A percentile compares a stretch with the other conserved stretches of the same genome.
Evolutionary conservation across 1,284 basidiomycete species (phyloP).

Genomic region (Exobasidium cylindrosporum): DNA sequence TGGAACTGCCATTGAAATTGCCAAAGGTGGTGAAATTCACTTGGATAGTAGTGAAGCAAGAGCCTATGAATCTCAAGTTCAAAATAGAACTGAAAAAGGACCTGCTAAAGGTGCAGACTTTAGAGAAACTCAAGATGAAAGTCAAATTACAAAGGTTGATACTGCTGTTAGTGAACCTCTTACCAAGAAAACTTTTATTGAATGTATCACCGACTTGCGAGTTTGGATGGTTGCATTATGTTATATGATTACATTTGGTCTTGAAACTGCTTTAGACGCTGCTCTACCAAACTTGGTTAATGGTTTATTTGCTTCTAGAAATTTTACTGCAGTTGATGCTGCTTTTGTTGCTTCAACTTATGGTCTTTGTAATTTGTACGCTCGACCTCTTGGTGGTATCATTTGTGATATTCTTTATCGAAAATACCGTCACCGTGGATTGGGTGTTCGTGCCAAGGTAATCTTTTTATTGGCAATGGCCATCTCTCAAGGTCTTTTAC

Average conservation of each 20-base stretch:
- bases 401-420: constrained; percentile 62
- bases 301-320: constrained; percentile 30
- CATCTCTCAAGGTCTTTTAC: constrained; percentile 60
- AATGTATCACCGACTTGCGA: constrained; percentile 59
- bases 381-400: constrained; percentile 63
- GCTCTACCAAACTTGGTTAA: constrained; percentile 62
- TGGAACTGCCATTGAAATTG: constrained; percentile 55
- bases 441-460: constrained; percentile 63
- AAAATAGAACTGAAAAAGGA: constrained; percentile 33
- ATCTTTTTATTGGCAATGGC: constrained; percentile 60
- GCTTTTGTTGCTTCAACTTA: constrained; percentile 57
- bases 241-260: constrained; percentile 61
- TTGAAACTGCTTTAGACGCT: constrained; percentile 65
- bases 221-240: constrained; percentile 65
- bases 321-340: constrained; percentile 31
- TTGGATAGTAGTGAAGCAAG: constrained; percentile 52
- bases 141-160: constrained; percentile 51
- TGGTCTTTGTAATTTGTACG: constrained; percentile 63
- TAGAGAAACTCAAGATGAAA: constrained; percentile 34
- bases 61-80: constrained; percentile 28
- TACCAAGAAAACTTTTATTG: constrained; percentile 56
- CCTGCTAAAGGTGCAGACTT: constrained; percentile 40
- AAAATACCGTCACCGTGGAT: constrained; percentile 35
- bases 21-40: constrained; percentile 48
- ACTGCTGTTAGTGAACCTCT: constrained; percentile 62